phyloP scores from a whole-genome alignment of 2,329 filamentous ascomycete genomes.

The Dothistroma septosporum region DNA sequence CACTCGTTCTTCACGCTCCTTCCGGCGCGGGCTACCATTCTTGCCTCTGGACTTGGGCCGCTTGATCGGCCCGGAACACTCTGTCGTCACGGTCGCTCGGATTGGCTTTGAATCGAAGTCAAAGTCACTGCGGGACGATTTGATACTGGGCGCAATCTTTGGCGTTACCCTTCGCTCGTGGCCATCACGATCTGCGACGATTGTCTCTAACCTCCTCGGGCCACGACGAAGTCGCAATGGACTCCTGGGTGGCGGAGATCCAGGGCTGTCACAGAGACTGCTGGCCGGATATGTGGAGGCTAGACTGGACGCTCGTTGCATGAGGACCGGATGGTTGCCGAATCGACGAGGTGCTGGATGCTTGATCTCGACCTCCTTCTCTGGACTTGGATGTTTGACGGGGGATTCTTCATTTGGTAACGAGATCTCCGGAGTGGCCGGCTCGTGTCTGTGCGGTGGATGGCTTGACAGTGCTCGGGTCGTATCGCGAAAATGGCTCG shows the following conservation, averaged over 20 bases:
- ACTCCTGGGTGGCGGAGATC: constrained; percentile 35
- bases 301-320: constrained; percentile 33
- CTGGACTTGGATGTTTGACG: constrained; percentile 26
- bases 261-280: constrained; percentile 32
- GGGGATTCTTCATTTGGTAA: constrained; percentile 30
- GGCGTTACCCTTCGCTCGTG: constrained; percentile 23
- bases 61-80: constrained; percentile 34
- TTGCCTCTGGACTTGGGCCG: constrained; percentile 28
- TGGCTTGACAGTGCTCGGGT: constrained; percentile 23
- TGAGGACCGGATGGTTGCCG: constrained; percentile 29
- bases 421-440: constrained; percentile 20
- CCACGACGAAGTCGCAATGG: constrained; percentile 30
- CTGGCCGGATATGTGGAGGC: constrained; percentile 25
- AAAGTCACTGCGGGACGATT: constrained; percentile 24
- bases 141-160: constrained; percentile 30
- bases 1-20: constrained; percentile 33
- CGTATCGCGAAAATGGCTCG: constrained; percentile 23
- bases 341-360: constrained; percentile 31
- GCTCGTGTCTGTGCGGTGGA: constrained; percentile 9
- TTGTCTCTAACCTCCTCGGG: constrained; percentile 27
- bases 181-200: constrained; percentile 19
- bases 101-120: constrained; percentile 25
- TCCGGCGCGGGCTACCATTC: constrained; percentile 18
- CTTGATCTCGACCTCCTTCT: constrained; percentile 29
- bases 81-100: constrained; percentile 30